A percentile compares a stretch with the other conserved stretches of the same genome.
phyloP scores from a whole-genome alignment of 768 basidiomycete species.

The Pleurotus ostreatus region DNA sequence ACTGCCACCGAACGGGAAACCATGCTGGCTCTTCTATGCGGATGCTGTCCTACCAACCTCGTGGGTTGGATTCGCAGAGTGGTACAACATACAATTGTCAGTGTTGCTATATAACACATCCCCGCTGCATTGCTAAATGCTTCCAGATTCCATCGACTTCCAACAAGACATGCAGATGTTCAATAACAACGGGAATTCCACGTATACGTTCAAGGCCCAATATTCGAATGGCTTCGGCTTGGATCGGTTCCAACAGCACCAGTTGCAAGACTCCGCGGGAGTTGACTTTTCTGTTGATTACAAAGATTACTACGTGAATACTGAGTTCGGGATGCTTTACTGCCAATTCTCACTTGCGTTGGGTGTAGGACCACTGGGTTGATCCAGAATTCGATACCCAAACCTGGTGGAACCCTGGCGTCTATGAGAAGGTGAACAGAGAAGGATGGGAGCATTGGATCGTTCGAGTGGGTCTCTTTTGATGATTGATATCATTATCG shows the following conservation, averaged over 20 bases:
- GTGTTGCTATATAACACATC: not conserved
- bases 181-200: not conserved
- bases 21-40: not conserved
- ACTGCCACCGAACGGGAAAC: too few relatives aligned
- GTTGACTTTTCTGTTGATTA: not conserved
- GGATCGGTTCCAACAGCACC: not conserved
- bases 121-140: not conserved
- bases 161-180: conserved; percentile 5
- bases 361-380: not conserved
- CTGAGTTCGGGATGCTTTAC: not conserved
- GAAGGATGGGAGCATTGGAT: too few relatives aligned
- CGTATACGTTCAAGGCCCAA: not conserved
- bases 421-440: too few relatives aligned
- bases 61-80: not conserved
- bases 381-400: not conserved
- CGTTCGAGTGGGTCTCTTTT: too few relatives aligned
- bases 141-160: not conserved
- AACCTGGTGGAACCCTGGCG: not conserved
- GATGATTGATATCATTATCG: too few relatives aligned
- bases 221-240: not conserved
- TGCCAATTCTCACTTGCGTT: not conserved
- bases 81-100: not conserved
- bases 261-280: not conserved
- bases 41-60: not conserved
- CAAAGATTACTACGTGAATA: not conserved